Evolutionary conservation across 106 monocot species (phyloP).

Genomic region (Vanilla planifolia): DNA sequence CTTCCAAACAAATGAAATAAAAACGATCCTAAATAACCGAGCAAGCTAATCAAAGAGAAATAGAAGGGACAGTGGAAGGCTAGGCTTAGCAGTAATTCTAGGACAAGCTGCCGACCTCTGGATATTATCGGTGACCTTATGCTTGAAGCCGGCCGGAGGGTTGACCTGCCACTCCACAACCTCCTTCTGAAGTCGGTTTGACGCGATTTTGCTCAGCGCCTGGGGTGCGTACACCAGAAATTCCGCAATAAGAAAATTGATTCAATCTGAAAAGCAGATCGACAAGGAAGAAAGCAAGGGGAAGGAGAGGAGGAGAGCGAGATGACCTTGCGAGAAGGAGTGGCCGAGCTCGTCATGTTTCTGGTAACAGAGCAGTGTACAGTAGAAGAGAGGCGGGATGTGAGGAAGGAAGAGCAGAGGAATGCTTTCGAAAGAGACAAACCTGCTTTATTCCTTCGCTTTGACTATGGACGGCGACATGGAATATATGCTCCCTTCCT

Average conservation of each 20-base stretch:
- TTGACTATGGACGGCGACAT: background rate
- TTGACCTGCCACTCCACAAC: conserved; percentile 75
- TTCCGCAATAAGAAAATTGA: too few relatives aligned
- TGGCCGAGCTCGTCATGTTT: conserved; percentile 42
- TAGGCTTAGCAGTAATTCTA: conserved; percentile 3
- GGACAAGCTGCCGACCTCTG: conserved; percentile 31
- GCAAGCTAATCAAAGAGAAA: background rate
- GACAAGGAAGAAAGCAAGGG: background rate
- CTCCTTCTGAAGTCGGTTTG: conserved; percentile 76
- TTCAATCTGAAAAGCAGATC: background rate
- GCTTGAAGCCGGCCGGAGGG: conserved; percentile 67
- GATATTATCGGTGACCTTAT: conserved; percentile 59
- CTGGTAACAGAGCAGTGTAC: background rate
- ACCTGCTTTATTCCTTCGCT: background rate
- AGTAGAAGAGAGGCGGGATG: background rate
- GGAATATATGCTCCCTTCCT: conserved; percentile 1
- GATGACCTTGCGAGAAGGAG: conserved; percentile 38
- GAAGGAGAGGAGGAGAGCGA: background rate
- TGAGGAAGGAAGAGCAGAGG: too few relatives aligned
- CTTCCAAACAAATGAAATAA: conserved; percentile 11
- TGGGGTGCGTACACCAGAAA: conserved; percentile 7
- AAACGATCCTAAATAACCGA: background rate
- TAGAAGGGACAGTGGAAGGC: background rate
- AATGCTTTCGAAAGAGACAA: too few relatives aligned
- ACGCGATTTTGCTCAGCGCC: conserved; percentile 75